phyloP scores from a whole-genome alignment of 768 basidiomycete species.

The Trametes coccinea region DNA sequence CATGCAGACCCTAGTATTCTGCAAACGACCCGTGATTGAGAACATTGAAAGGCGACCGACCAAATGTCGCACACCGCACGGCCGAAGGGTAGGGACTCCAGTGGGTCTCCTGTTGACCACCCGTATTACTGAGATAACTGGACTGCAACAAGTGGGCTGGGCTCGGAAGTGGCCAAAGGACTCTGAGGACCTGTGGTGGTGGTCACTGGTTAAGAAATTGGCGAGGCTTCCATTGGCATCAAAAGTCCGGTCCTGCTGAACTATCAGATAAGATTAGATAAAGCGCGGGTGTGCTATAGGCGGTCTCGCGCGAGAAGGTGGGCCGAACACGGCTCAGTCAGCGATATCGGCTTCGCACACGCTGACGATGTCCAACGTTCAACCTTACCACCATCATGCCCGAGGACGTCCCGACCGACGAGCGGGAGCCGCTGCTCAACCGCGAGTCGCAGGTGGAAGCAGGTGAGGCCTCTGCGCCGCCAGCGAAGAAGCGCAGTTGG shows the following conservation, averaged over 20 bases:
- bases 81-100: no score
- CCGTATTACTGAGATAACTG: no score
- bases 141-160: no score
- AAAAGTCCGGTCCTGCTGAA: not conserved
- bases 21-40: no score
- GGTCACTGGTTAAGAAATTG: no score
- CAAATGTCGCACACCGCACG: no score
- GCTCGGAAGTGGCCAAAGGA: no score
- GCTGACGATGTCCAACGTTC: not conserved
- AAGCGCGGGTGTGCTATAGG: not conserved
- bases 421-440: constrained; percentile 25
- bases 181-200: no score
- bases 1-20: no score
- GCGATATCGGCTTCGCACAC: constrained; percentile 1
- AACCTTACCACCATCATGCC: not conserved
- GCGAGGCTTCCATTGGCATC: no score
- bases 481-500: constrained; percentile 28
- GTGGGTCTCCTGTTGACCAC: no score
- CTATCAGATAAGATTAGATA: not conserved
- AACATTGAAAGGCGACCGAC: no score
- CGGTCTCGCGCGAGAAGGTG: not conserved
- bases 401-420: constrained; percentile 14
- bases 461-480: constrained; percentile 14
- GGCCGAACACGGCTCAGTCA: constrained; percentile 7
- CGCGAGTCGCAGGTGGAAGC: constrained; percentile 11